Evolutionary conservation across 371 early-diverging fungal genomes (phyloP).

Genomic region (Mortierella sp.): DNA sequence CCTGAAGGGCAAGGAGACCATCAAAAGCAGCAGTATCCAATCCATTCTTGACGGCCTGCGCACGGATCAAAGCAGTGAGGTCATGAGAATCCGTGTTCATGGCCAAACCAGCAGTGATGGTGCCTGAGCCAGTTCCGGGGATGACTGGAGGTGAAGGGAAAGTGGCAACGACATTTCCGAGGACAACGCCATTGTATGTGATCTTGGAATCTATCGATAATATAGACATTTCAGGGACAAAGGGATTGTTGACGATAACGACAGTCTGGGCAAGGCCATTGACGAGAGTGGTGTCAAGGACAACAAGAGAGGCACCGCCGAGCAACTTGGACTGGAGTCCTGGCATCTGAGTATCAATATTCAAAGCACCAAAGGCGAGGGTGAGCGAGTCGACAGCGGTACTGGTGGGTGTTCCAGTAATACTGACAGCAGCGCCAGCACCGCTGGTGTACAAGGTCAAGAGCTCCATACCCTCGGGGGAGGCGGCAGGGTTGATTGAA

Average conservation of each 20-base stretch:
- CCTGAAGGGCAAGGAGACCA: conserved; percentile 61
- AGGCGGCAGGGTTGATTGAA: conserved; percentile 63
- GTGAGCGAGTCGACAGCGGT: conserved; percentile 64
- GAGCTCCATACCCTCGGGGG: conserved; percentile 63
- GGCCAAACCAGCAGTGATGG: conserved; percentile 38
- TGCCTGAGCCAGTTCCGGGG: conserved; percentile 41
- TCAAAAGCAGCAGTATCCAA: conserved; percentile 64
- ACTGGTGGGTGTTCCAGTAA: conserved; percentile 62
- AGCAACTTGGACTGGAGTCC: conserved; percentile 63
- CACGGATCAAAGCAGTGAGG: conserved; percentile 57
- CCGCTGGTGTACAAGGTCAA: conserved; percentile 69
- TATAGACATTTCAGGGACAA: conserved; percentile 65
- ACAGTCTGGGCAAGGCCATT: conserved; percentile 62
- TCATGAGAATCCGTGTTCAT: conserved; percentile 55
- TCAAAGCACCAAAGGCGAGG: conserved; percentile 62
- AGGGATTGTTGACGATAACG: conserved; percentile 69
- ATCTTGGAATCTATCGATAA: conserved; percentile 62
- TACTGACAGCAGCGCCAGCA: conserved; percentile 61
- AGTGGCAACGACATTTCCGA: conserved; percentile 65
- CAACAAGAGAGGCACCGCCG: conserved; percentile 62
- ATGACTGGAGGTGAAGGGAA: conserved; percentile 45
- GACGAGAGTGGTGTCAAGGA: conserved; percentile 59
- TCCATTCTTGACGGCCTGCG: conserved; percentile 62
- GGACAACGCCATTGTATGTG: conserved; percentile 63
- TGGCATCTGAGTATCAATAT: conserved; percentile 63